A percentile compares a stretch with the other conserved stretches of the same genome.
phyloP scores from a whole-genome alignment of 495 filamentous ascomycete species.

The Hypoxylon lienhwacheense region DNA sequence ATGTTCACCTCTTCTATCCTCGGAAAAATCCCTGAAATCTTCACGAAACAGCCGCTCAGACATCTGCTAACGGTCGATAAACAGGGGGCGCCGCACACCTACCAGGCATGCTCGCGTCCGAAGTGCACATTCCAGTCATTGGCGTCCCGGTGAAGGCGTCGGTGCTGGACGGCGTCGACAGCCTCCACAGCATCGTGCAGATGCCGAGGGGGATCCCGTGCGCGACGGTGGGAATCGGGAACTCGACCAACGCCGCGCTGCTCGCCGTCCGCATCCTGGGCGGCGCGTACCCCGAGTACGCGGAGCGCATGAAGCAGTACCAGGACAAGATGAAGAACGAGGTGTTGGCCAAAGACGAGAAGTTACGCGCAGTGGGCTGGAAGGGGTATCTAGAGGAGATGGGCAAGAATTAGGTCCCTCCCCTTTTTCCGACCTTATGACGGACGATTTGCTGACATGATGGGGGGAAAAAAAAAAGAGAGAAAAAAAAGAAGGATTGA shows the following conservation, averaged over 20 bases:
- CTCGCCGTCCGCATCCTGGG: constrained; percentile 86
- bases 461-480: too few relatives aligned
- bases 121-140: constrained; percentile 87
- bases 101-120: constrained; percentile 87
- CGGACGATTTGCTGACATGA: too few relatives aligned
- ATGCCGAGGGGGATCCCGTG: constrained; percentile 65
- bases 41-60: not conserved
- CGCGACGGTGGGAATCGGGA: constrained; percentile 81
- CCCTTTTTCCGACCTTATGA: too few relatives aligned
- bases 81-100: constrained; percentile 83
- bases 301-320: constrained; percentile 67
- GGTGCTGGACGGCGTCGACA: constrained; percentile 85
- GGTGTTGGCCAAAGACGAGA: constrained; percentile 65
- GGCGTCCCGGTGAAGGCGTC: constrained; percentile 90
- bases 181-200: constrained; percentile 85
- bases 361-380: constrained; percentile 68
- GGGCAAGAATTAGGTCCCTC: constrained; percentile 10
- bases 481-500: too few relatives aligned
- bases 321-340: constrained; percentile 63
- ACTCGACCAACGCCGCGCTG: constrained; percentile 88
- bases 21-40: not conserved
- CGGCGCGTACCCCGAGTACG: constrained; percentile 58
- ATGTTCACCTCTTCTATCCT: not conserved
- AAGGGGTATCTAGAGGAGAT: constrained; percentile 59
- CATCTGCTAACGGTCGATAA: not conserved